These are phyloP conservation scores for Backusella tuberculispora DNA, from an alignment of 192 early-diverging fungal species.

Conservation along the genomic window DNA sequence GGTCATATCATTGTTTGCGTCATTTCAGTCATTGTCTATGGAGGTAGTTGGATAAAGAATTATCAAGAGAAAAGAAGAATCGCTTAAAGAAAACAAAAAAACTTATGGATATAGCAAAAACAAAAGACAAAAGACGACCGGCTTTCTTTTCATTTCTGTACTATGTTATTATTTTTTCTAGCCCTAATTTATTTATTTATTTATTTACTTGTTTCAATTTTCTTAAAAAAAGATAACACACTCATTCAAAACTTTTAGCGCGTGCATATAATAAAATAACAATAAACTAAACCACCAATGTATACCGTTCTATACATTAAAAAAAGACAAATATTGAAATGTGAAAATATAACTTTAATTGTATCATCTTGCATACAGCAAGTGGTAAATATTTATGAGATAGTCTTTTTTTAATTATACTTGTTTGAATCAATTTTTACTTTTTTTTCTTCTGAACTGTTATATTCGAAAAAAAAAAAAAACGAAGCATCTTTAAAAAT, in stretches of 20 bases:
- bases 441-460: too few relatives aligned
- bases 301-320: too few relatives aligned
- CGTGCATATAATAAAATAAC: neutral
- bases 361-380: too few relatives aligned
- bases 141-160: neutral
- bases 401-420: too few relatives aligned
- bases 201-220: conserved; percentile 1
- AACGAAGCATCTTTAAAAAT: too few relatives aligned
- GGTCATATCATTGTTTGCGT: conserved; percentile 43
- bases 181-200: conserved; percentile 9
- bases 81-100: neutral
- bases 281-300: too few relatives aligned
- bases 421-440: too few relatives aligned
- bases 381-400: too few relatives aligned
- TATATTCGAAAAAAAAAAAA: too few relatives aligned
- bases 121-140: neutral
- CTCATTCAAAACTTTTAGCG: too few relatives aligned
- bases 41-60: neutral
- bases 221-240: neutral
- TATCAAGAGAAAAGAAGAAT: neutral
- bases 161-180: neutral
- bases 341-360: too few relatives aligned
- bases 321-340: too few relatives aligned
- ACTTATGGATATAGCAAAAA: neutral
- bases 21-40: conserved; percentile 36